Base-by-base conservation (phyloP, 2,329 filamentous ascomycete species). In the Atkinsonella hypoxylon region DNA sequence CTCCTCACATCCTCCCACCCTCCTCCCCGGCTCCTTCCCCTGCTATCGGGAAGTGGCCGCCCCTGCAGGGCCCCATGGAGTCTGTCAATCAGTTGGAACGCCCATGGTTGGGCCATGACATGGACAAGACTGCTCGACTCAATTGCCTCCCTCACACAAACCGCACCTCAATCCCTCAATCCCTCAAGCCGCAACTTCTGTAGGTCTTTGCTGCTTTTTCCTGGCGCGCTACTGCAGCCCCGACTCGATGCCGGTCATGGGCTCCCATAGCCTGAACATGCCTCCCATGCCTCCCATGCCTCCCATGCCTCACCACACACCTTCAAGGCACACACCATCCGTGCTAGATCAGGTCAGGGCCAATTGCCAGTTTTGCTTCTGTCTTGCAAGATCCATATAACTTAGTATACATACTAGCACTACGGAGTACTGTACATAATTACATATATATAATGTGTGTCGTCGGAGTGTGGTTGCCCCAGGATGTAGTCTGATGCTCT, bases 341-440 rank as follows among this genome's bases (percentile, higher is more conserved):
- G 22, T 26, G 32, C 42, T 7, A 38, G 18, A n/a, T 15, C 20
- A 50, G 20, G 34, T 32, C 13, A 31, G 15, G 42, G 36, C 12
- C 39, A 43, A 47, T 48, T 44, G 43, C 6, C 39, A 36, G 43
- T 51, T 44, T 51, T 51, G 49, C 49, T 47, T 48, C 49, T 51
- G 39, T 48, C 45, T 22, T 20, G 49, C 42, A 13, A 50, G 42
- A 45, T 50, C 48, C 48, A 46, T 47, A 47, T 32, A 36, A 34
- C 40, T 8, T 26, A 26, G 26, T 26, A 26, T 26, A 26, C 10
- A 10, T 30, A 32, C 44, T 41, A 32, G 45, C 22, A 22, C 26
- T 8, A 13, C 22, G 39, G 30, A 7, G 7, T 7, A 7, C 26
- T 7, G 26, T 26, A 26, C 26, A 26, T 30, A 45, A 30, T 20